phyloP scores from a whole-genome alignment of 2,329 filamentous ascomycete species.

The Exophiala alcalophila region DNA sequence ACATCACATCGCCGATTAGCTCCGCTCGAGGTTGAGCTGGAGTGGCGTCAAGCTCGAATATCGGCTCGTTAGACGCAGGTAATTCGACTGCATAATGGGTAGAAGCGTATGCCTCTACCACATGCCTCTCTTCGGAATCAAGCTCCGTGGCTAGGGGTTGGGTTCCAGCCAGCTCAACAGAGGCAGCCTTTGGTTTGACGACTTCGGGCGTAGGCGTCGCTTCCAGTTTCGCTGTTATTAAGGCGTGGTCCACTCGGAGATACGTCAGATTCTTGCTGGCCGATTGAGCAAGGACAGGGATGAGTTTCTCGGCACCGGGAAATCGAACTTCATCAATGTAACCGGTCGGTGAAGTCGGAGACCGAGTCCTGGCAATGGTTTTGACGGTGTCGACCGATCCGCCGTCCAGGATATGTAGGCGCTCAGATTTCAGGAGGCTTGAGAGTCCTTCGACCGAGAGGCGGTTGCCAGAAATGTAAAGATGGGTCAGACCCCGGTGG shows the following conservation, averaged over 20 bases:
- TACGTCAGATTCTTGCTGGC: slow-evolving; percentile 52
- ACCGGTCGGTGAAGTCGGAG: slow-evolving; percentile 21
- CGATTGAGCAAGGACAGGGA: slow-evolving; percentile 48
- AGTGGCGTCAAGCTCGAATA: slow-evolving; percentile 42
- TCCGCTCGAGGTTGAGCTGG: slow-evolving; percentile 37
- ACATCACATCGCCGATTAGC: slow-evolving; percentile 37
- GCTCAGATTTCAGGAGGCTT: slow-evolving; percentile 50
- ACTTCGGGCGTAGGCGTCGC: background rate
- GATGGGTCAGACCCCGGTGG: slow-evolving; percentile 57
- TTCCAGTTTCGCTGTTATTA: slow-evolving; percentile 49
- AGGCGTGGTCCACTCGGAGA: slow-evolving; percentile 54
- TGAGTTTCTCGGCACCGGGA: slow-evolving; percentile 55
- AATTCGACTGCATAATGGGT: slow-evolving; percentile 35
- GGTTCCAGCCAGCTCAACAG: slow-evolving; percentile 22
- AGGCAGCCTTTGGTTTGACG: slow-evolving; percentile 9
- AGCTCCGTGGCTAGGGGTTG: slow-evolving; percentile 32
- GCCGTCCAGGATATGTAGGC: slow-evolving; percentile 55
- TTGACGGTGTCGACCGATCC: slow-evolving; percentile 46
- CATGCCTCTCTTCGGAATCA: slow-evolving; percentile 33
- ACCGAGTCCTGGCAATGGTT: slow-evolving; percentile 21
- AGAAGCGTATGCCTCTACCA: slow-evolving; percentile 29
- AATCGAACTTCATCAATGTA: slow-evolving; percentile 35
- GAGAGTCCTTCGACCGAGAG: slow-evolving; percentile 57
- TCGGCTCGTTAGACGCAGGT: slow-evolving; percentile 31
- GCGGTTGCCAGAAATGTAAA: slow-evolving; percentile 57